Base-by-base conservation (phyloP, 2,329 filamentous ascomycete species). In the Pseudogymnoascus sp. region DNA sequence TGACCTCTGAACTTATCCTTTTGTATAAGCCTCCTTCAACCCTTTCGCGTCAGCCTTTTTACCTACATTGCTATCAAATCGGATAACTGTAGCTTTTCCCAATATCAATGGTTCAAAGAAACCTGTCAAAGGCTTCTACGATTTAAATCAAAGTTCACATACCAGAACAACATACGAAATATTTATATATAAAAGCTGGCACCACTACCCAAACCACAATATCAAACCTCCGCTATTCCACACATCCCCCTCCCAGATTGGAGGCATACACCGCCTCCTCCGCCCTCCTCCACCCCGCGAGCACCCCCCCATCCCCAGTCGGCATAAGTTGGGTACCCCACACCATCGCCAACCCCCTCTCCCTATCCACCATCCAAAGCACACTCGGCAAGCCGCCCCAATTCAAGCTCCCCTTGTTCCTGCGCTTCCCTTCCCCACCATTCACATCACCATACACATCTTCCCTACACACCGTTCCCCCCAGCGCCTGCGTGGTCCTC, bases 381-480 rank as follows among this genome's bases (percentile, higher is more conserved):
- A 99, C 95, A 23, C 6, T 44, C 19, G 40, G 40, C 64, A 99
- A 80, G 0, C 84, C 88, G 35, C 99, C 93, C 67, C 95, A 95
- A 7, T 96, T 79, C 90, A 92, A 96, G 78, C 99, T 95, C 83
- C 93, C 96, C n/a, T 80, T 78, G 26, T 85, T 89, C 59, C 99
- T 82, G 66, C 83, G 85, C 76, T 99, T 95, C 31, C 95, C 95
- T 91, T 92, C 65, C 97, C 81, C 29, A 99, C 95, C 62, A 91
- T 96, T 62, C 97, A 82, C 65, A 97, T 91, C 95, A 99, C 99
- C 68, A 93, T 97, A 75, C 97, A 84, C 95, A 99, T 99, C 80
- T 97, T 99, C 72, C 95, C 11, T 97, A 87, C 77, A 99, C 93
- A 3, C 95, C 95, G 3, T 97, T 80, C 37, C 93, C 95, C 62